phyloP scores from a whole-genome alignment of 2,329 filamentous ascomycete species.

The Ceratocystis ficicola region DNA sequence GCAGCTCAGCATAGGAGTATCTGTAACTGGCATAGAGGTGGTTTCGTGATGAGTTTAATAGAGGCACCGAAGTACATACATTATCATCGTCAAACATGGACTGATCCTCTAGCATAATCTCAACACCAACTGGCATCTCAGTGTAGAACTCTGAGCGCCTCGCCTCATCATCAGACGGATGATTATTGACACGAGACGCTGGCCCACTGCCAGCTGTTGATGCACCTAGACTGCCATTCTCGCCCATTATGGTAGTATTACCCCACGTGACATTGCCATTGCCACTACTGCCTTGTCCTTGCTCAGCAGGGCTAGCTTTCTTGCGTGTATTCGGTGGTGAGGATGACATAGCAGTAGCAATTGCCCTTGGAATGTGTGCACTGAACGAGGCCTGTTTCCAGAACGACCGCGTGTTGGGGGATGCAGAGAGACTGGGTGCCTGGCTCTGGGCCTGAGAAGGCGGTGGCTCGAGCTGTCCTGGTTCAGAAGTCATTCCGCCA shows the following conservation, averaged over 20 bases:
- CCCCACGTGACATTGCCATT: conserved; percentile 37
- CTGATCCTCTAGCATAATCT: conserved; percentile 42
- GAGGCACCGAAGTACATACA: conserved; percentile 47
- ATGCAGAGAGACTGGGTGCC: conserved; percentile 42
- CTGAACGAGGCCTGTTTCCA: conserved; percentile 41
- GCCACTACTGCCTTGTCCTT: conserved; percentile 35
- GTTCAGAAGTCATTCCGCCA: conserved; percentile 23
- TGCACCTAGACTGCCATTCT: conserved; percentile 30
- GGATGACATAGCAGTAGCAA: conserved; percentile 28
- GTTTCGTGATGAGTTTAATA: conserved; percentile 42
- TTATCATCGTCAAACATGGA: conserved; percentile 53
- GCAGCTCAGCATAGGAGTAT: conserved; percentile 54
- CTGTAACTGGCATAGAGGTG: conserved; percentile 48
- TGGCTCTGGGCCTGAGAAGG: conserved; percentile 16
- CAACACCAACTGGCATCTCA: conserved; percentile 32
- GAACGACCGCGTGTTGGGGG: conserved; percentile 43
- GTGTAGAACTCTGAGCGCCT: conserved; percentile 33
- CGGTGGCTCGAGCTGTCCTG: conserved; percentile 38
- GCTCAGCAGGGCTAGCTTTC: conserved; percentile 53
- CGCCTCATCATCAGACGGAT: conserved; percentile 42
- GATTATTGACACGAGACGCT: conserved; percentile 32
- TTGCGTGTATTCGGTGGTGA: conserved; percentile 35
- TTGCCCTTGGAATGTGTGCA: conserved; percentile 33
- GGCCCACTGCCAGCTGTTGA: conserved; percentile 26
- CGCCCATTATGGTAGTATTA: conserved; percentile 35